Base-by-base conservation (phyloP, 257 asterid genomes). In the Gentiana dahurica region DNA sequence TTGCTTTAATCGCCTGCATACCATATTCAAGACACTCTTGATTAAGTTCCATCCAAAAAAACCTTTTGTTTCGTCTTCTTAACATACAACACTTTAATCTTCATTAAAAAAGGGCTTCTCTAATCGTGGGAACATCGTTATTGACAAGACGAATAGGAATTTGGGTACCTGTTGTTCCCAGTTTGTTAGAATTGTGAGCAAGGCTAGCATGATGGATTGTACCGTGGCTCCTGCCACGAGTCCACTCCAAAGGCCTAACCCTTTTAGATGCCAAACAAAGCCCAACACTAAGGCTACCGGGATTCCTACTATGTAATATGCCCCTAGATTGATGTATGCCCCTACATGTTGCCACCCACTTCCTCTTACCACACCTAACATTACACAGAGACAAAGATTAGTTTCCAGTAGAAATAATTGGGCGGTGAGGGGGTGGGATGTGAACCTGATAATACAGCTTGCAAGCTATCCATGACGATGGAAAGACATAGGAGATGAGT, bases 321-420 rank as follows among this genome's bases (percentile, higher is more conserved):
- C 72, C 7, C 90, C 95, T 1, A 85, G 80, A 63, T 90, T 90
- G 3, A 90, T 82, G 54, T 80, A 87, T 2, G 98, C 96, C 15
- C 96, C 98, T 6, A 90, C 50, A 13, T 80, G 90, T 70, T 90
- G 94, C 94, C 94, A 90, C 50, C 98, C 98, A 5, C 87, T 71
- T 15, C 94, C 96, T 76, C 95, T 78, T 6, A 95, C 95, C 12
- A 84, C 84, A 8, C 95, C 94, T 36, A 35, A 49, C 58, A 41
- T 32, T 2, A 13, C 2, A 15, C 15, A 52, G 4, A 11, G 9
- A 8, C 57, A n/a, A 10, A 41, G 46, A 4, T 39, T 39, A 4
- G 8, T 39, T 39, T 39, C 45, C 45, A 39, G 7, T 4, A 39
- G 5, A 39, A 39, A 5, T 5, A 39, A 6, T 6, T 15, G 15